Conservation (phyloP, 2,329 filamentous ascomycete species). For the Penicillium sp. region DNA sequence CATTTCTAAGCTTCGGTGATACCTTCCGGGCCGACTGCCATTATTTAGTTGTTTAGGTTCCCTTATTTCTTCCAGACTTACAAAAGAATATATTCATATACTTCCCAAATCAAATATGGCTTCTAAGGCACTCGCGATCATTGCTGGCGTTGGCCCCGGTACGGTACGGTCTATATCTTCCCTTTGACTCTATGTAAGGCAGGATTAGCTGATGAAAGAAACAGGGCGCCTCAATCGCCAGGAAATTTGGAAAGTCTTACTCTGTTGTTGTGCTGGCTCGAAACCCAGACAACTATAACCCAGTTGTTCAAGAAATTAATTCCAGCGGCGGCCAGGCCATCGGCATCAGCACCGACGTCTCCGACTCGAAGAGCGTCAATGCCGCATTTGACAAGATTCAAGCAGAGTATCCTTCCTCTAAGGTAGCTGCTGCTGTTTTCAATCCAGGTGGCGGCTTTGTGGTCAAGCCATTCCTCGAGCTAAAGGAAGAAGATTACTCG, state of each 20-base stretch:
- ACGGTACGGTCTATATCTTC: conserved; percentile 33
- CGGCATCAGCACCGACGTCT: conserved; percentile 61
- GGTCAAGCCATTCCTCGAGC: conserved; percentile 61
- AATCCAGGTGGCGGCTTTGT: conserved; percentile 60
- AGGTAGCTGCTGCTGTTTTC: conserved; percentile 57
- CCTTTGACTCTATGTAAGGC: background rate
- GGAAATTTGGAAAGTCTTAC: conserved; percentile 59
- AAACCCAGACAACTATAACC: conserved; percentile 57
- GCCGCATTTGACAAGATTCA: conserved; percentile 56
- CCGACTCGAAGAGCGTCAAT: conserved; percentile 53
- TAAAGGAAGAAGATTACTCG: conserved; percentile 59
- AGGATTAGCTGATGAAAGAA: conserved; percentile 41
- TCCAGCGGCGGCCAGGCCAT: conserved; percentile 57
- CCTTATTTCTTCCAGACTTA: background rate
- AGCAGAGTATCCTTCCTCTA: conserved; percentile 50
- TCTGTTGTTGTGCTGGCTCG: conserved; percentile 61
- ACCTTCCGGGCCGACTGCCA: conserved; percentile 3
- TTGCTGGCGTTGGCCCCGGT: conserved; percentile 50
- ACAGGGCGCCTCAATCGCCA: conserved; percentile 58
- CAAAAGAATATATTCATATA: background rate
- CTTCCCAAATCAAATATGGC: conserved; percentile 26
- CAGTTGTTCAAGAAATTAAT: conserved; percentile 61
- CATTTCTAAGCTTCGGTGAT: conserved; percentile 27
- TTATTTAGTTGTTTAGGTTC: conserved; percentile 12
- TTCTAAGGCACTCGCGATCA: conserved; percentile 45